Evolutionary conservation across 148 eudicot genomes (phyloP).

Genomic region (Camellia japonica): DNA sequence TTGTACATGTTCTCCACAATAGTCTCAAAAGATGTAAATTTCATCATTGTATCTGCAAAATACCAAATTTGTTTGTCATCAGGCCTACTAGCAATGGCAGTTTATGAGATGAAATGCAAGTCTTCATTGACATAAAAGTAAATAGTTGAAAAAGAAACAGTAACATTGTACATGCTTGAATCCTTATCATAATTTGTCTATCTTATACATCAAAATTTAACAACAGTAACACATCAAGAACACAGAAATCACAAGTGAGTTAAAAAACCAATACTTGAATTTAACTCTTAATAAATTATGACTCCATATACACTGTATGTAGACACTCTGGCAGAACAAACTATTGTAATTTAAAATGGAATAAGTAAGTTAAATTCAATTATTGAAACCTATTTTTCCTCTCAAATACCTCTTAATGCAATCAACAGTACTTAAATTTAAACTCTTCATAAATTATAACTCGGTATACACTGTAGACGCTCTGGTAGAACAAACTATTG

Average conservation of each 20-base stretch:
- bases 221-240: too few relatives aligned
- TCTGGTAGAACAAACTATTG: too few relatives aligned
- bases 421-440: too few relatives aligned
- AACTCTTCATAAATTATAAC: too few relatives aligned
- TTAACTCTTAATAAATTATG: too few relatives aligned
- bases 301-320: too few relatives aligned
- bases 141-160: not conserved
- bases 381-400: not conserved
- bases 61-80: conserved; percentile 1
- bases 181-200: not conserved
- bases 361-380: not conserved
- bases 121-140: not conserved
- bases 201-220: too few relatives aligned
- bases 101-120: not conserved
- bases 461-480: too few relatives aligned
- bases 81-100: not conserved
- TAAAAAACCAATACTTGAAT: too few relatives aligned
- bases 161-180: not conserved
- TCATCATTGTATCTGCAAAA: conserved; percentile 44
- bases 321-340: too few relatives aligned
- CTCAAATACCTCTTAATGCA: not conserved
- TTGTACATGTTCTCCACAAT: conserved; percentile 37
- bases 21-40: conserved; percentile 38
- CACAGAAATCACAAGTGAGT: too few relatives aligned
- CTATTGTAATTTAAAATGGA: too few relatives aligned